These are phyloP conservation scores for Eremothecium coryli DNA, from an alignment of 1,139 yeast species.

Conservation along the genomic window DNA sequence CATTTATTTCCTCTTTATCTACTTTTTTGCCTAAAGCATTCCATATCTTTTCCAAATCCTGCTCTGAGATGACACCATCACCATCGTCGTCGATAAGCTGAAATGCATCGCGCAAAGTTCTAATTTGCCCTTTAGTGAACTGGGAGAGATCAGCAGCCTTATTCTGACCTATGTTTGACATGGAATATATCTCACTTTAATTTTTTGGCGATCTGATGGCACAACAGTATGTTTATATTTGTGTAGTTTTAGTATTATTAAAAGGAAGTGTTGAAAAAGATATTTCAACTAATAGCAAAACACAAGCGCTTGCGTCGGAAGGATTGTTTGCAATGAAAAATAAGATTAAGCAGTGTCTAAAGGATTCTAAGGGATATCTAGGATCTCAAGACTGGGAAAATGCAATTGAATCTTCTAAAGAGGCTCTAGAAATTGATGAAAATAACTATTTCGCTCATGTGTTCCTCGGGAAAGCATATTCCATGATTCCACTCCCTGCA, in stretches of 20 bases:
- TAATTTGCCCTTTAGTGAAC: slow-evolving; percentile 31
- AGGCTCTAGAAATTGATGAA: slow-evolving; percentile 47
- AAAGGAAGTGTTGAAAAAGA: background rate
- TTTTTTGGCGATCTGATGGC: background rate
- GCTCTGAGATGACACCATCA: slow-evolving; percentile 53
- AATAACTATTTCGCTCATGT: slow-evolving; percentile 57
- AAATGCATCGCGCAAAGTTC: slow-evolving; percentile 43
- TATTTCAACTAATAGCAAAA: background rate
- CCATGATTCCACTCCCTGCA: slow-evolving; percentile 12
- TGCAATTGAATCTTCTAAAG: slow-evolving; percentile 44
- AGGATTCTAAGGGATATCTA: slow-evolving; percentile 52
- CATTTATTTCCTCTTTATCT: slow-evolving; percentile 35
- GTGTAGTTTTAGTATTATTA: background rate
- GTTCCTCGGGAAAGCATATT: slow-evolving; percentile 36
- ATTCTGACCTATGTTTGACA: slow-evolving; percentile 26
- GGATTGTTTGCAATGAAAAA: background rate
- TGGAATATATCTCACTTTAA: background rate
- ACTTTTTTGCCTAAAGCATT: slow-evolving; percentile 41
- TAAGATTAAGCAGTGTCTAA: slow-evolving; percentile 38
- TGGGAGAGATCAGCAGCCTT: slow-evolving; percentile 25
- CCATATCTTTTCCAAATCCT: slow-evolving; percentile 52
- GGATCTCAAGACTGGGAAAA: slow-evolving; percentile 48
- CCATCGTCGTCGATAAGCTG: slow-evolving; percentile 75
- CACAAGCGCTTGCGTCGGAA: background rate
- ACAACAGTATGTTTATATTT: too few relatives aligned